These are phyloP conservation scores for Thraustochytrium sp. DNA, from an alignment of 352 stramenopile species.

Conservation along the genomic window DNA sequence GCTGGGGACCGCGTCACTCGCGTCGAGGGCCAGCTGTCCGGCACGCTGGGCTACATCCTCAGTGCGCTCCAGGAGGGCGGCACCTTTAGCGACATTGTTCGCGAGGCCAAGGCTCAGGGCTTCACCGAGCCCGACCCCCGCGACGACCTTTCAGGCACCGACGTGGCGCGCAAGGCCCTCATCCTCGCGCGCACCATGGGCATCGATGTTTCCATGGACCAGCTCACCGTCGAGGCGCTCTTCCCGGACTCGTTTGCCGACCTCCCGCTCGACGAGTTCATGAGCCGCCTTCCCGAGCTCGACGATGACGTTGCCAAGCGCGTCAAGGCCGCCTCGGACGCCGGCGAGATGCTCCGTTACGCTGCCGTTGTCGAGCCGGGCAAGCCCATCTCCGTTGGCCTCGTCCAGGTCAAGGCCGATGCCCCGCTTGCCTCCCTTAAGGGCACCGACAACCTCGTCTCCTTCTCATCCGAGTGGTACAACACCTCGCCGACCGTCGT, in stretches of 20 bases:
- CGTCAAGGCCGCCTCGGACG: constrained; percentile 48
- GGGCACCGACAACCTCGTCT: constrained; percentile 62
- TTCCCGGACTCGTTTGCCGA: constrained; percentile 55
- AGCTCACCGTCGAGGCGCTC: constrained; percentile 57
- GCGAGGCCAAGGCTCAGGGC: constrained; percentile 55
- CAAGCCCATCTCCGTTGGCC: constrained; percentile 55
- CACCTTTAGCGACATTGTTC: constrained; percentile 57
- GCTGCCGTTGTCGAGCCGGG: constrained; percentile 56
- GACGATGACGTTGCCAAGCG: constrained; percentile 53
- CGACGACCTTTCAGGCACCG: constrained; percentile 63
- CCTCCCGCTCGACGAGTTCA: constrained; percentile 59
- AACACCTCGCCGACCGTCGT: constrained; percentile 58
- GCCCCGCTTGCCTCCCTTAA: constrained; percentile 55
- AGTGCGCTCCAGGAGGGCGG: constrained; percentile 48
- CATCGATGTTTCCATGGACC: constrained; percentile 52
- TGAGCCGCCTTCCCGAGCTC: constrained; percentile 53
- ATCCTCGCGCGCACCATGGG: constrained; percentile 60
- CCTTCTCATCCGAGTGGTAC: constrained; percentile 61
- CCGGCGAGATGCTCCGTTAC: constrained; percentile 57
- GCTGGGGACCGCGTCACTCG: constrained; percentile 56
- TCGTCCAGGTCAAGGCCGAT: constrained; percentile 46
- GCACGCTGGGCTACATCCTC: constrained; percentile 64
- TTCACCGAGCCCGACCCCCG: constrained; percentile 66
- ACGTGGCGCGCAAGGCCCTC: constrained; percentile 64
- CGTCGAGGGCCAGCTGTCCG: constrained; percentile 60